Percentiles rank a stretch among this genome's conserved stretches.
Conservation (phyloP, 768 basidiomycete species). For the Termitomyces sp. region DNA sequence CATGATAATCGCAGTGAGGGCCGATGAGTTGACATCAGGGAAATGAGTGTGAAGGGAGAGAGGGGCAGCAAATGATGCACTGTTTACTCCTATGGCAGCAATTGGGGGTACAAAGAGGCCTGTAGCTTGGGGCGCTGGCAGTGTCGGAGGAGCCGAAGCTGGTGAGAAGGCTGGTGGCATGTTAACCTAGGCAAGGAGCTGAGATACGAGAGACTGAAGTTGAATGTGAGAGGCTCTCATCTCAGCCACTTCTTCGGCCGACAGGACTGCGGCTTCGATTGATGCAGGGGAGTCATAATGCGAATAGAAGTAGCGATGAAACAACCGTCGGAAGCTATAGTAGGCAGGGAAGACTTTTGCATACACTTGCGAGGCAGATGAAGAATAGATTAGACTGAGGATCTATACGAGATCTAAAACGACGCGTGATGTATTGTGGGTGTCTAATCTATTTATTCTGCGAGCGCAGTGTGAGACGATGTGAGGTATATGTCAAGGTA, state of each 20-base stretch:
- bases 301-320: background rate
- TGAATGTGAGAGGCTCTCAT: background rate
- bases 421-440: too few species aligned
- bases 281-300: background rate
- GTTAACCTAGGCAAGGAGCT: background rate
- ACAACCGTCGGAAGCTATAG: background rate
- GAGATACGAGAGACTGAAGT: background rate
- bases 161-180: background rate
- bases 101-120: background rate
- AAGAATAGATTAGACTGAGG: background rate
- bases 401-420: too few species aligned
- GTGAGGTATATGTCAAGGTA: too few species aligned
- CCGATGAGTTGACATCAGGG: too few species aligned
- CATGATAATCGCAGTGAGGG: too few species aligned
- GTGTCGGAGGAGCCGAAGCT: background rate
- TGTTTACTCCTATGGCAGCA: background rate
- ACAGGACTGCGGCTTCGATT: too few species aligned
- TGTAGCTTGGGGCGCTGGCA: background rate
- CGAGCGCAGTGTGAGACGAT: too few species aligned
- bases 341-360: background rate
- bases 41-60: background rate
- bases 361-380: background rate
- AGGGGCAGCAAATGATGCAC: background rate
- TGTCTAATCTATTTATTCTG: too few species aligned
- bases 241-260: background rate